Evolutionary conservation across 2,329 filamentous ascomycete genomes (phyloP).

Genomic region (Zalaria obscura): DNA sequence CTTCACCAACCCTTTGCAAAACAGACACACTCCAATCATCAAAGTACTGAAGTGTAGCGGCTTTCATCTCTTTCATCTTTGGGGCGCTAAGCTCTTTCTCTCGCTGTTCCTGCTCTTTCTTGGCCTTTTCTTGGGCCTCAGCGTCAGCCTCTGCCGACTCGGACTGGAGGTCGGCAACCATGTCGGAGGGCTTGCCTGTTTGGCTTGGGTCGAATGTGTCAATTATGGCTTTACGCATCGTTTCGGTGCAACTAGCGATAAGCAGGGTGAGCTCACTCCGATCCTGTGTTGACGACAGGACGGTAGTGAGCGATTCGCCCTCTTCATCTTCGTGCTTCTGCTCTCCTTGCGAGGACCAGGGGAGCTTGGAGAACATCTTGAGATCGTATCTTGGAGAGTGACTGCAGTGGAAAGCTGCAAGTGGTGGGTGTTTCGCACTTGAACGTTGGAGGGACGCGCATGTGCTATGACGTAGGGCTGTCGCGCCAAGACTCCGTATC

Average conservation of each 20-base stretch:
- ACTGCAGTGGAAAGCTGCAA: too few relatives aligned
- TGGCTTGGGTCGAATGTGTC: constrained; percentile 26
- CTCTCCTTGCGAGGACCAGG: constrained; percentile 4
- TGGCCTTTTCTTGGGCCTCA: constrained; percentile 15
- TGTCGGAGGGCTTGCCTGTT: constrained; percentile 15
- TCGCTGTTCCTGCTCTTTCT: constrained; percentile 21
- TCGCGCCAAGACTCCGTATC: too few relatives aligned
- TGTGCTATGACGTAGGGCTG: too few relatives aligned
- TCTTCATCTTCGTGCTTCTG: constrained; percentile 9
- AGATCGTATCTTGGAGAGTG: too few relatives aligned
- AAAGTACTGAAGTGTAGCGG: constrained; percentile 55
- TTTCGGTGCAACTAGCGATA: constrained; percentile 29
- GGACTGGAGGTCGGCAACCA: constrained; percentile 15
- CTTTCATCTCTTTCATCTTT: constrained; percentile 51
- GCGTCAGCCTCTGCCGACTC: constrained; percentile 9
- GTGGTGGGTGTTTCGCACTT: too few relatives aligned
- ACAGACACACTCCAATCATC: constrained; percentile 67
- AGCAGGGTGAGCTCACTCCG: constrained; percentile 30
- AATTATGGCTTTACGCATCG: constrained; percentile 29
- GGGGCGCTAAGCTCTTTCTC: constrained; percentile 36
- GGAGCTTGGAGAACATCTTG: constrained; percentile 6
- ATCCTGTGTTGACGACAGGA: constrained; percentile 27
- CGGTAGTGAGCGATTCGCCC: constrained; percentile 28
- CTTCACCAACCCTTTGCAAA: constrained; percentile 55
- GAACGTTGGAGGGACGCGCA: too few relatives aligned